These are phyloP conservation scores for Cytospora schulzeri DNA, from an alignment of 2,329 filamentous ascomycete species.

Conservation along the genomic window DNA sequence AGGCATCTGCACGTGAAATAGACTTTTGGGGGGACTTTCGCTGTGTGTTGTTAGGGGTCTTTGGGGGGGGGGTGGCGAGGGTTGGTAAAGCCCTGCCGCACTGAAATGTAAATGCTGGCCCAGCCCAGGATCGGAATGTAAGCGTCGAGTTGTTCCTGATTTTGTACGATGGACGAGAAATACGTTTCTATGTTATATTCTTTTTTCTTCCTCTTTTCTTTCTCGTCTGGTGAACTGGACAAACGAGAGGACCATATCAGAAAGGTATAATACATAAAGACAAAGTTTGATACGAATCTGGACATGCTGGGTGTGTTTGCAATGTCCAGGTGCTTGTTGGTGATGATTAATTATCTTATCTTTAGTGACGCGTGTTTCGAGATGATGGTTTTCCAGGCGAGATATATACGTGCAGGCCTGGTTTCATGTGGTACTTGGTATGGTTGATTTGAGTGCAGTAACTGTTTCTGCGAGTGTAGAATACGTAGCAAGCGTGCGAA, in stretches of 20 bases:
- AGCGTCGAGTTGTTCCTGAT: neutral
- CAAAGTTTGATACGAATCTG: neutral
- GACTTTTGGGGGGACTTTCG: neutral
- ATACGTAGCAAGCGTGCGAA: no score
- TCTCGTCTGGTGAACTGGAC: no score
- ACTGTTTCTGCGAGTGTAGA: no score
- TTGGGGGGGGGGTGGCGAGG: no score
- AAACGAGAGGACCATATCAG: neutral
- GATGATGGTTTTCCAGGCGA: no score
- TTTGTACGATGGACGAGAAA: neutral
- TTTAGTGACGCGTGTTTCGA: no score
- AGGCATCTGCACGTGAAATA: constrained; percentile 38
- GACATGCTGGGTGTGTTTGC: neutral
- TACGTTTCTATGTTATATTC: neutral
- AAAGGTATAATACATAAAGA: neutral
- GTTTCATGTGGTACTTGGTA: no score
- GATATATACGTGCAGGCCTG: no score
- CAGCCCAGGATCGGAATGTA: neutral
- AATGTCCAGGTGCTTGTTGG: neutral
- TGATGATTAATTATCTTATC: no score
- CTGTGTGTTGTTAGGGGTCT: no score
- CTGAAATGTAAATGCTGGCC: neutral
- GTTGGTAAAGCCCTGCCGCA: neutral
- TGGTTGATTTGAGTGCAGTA: no score
- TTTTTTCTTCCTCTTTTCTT: neutral